Evolutionary conservation across 441 rosid species (phyloP), one percentile per base, ranked within the genome.

Genomic region (Viola pubescens): DNA sequence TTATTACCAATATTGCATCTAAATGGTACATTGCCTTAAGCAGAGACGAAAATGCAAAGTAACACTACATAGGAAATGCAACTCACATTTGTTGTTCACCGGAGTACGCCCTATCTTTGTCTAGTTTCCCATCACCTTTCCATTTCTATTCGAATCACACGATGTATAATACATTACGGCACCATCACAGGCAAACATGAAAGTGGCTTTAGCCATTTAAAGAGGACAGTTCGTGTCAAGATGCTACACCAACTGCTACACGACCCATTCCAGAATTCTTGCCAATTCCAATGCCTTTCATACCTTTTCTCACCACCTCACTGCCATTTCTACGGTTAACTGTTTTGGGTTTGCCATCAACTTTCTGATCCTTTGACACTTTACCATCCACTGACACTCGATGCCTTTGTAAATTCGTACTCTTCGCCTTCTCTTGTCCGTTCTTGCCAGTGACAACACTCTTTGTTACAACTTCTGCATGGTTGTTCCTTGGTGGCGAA

Each of bases 211-310:
- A 26, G 13, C 50, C 12, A 3, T n/a, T 61, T 19, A 26, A 47
- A 6, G 45, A 60, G 44, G 9, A 13, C 9, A 8, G 19, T 60
- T 56, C 42, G 40, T 41, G 12, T 84, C 63, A 80, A 50, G 81
- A 82, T 44, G 81, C 77, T 38, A 77, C 81, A 14, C 77, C 76
- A 45, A 77, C 80, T 9, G 85, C 73, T 49, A 75, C 43, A 55
- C 45, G 63, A 46, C 75, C 73, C 59, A 69, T 68, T 61, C 71
- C 68, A 6, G 81, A 52, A 44, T 50, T 68, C 62, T 69, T 56
- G 56, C 73, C 52, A 11, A 66, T 51, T 59, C 73, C 73, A 45
- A 58, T 62, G 48, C 64, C 66, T 74, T 70, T 68, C 37, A 70
- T 65, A 37, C 62, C 73, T 68, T 71, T 79, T 37, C 76, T 77